These are phyloP conservation scores for Mycena capillaripes DNA, from an alignment of 768 basidiomycete species.

Conservation along the genomic window DNA sequence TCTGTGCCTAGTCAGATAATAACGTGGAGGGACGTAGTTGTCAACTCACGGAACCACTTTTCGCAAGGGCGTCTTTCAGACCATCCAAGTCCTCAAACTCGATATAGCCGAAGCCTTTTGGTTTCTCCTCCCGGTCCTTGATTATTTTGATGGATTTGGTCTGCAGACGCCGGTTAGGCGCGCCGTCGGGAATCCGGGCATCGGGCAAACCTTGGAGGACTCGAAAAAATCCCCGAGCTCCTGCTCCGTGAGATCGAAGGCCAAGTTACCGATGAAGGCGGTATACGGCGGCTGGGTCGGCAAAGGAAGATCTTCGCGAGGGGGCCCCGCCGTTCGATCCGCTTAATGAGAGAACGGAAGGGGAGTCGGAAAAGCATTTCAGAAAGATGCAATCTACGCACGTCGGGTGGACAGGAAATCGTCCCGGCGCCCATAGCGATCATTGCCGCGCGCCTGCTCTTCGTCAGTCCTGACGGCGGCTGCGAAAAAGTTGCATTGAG, in stretches of 20 bases:
- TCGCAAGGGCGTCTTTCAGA: conserved; percentile 85
- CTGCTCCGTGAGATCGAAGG: conserved; percentile 90
- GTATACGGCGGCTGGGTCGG: conserved; percentile 96
- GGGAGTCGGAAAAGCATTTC: conserved; percentile 22
- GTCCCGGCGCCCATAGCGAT: conserved; percentile 71
- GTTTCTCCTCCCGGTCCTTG: conserved; percentile 92
- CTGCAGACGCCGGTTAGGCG: conserved; percentile 50
- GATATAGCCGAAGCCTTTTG: conserved; percentile 98
- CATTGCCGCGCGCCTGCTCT: conserved; percentile 65
- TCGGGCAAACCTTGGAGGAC: conserved; percentile 65
- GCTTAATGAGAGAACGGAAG: conserved; percentile 47
- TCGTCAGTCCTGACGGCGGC: conserved; percentile 82
- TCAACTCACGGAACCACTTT: conserved; percentile 74
- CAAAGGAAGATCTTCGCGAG: conserved; percentile 94
- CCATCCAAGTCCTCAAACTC: conserved; percentile 92
- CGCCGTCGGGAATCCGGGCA: background rate
- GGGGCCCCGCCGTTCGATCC: conserved; percentile 71
- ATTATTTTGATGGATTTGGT: conserved; percentile 93
- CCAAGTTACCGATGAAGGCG: conserved; percentile 95
- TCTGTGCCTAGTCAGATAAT: conserved; percentile 52
- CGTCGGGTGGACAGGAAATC: conserved; percentile 76
- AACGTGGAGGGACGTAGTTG: background rate
- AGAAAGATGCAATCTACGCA: conserved; percentile 51
- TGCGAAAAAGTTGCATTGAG: conserved; percentile 46
- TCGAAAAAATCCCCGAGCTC: conserved; percentile 89